Evolutionary conservation across 192 early-diverging fungal genomes (phyloP).

Genomic region (Oehlia diaphana): DNA sequence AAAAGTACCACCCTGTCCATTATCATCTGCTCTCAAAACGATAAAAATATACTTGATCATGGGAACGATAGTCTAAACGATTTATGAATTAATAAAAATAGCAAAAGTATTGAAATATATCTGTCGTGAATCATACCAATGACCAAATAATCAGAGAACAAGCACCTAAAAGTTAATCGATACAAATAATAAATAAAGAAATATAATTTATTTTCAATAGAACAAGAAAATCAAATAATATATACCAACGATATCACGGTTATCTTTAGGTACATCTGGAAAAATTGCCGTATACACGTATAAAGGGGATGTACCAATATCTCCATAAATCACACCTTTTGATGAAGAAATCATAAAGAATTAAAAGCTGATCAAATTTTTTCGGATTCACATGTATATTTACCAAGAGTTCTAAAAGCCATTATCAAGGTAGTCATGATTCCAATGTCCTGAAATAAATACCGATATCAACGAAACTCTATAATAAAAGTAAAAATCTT

Average conservation of each 20-base stretch:
- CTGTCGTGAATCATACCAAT: background rate
- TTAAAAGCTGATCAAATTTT: background rate
- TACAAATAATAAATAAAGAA: background rate
- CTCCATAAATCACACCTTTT: slow-evolving; percentile 43
- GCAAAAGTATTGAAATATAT: too few species aligned
- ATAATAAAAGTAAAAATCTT: background rate
- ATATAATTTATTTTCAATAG: background rate
- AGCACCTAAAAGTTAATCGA: background rate
- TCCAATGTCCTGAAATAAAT: background rate
- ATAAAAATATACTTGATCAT: slow-evolving; percentile 26
- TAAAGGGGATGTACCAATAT: slow-evolving; percentile 57
- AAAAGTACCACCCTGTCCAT: slow-evolving; percentile 61
- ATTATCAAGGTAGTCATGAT: background rate
- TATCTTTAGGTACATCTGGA: background rate
- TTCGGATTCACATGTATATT: background rate
- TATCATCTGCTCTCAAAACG: slow-evolving; percentile 51
- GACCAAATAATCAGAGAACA: slow-evolving; percentile 16
- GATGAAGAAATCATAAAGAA: background rate
- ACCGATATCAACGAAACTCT: background rate
- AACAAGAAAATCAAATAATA: background rate
- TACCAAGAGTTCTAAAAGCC: background rate
- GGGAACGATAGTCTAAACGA: slow-evolving; percentile 32
- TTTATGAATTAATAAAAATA: slow-evolving; percentile 17
- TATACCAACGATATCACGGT: background rate
- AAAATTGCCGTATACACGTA: slow-evolving; percentile 54